phyloP scores from a whole-genome alignment of 805 yeast genomes.

The Maudiozyma bulderi region DNA sequence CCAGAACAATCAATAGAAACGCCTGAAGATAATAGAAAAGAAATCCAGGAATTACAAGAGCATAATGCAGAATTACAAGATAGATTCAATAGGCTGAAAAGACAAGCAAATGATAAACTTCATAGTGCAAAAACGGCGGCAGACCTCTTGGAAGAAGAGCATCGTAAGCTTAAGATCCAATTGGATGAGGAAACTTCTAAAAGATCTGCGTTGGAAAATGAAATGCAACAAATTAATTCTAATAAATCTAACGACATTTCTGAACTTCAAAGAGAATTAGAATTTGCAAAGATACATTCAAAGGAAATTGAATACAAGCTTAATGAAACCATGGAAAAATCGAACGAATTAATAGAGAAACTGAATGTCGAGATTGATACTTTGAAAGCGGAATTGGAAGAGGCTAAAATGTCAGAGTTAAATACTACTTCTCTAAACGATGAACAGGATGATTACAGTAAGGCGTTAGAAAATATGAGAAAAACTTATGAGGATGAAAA shows the following conservation, averaged over 20 bases:
- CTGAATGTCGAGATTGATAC: slow-evolving; percentile 8
- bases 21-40: slow-evolving; percentile 13
- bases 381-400: slow-evolving; percentile 15
- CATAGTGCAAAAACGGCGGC: slow-evolving; percentile 27
- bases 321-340: slow-evolving; percentile 5
- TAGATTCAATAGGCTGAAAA: slow-evolving; percentile 25
- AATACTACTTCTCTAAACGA: slow-evolving; percentile 11
- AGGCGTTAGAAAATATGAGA: slow-evolving; percentile 22
- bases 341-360: slow-evolving; percentile 5
- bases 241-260: not conserved
- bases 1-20: slow-evolving; percentile 20
- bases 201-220: not conserved
- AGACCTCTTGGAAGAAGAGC: slow-evolving; percentile 26
- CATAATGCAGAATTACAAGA: slow-evolving; percentile 28
- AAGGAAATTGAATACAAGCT: slow-evolving; percentile 12
- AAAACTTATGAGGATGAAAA: slow-evolving; percentile 24
- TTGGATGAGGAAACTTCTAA: slow-evolving; percentile 2
- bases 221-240: not conserved
- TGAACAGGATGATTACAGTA: slow-evolving; percentile 21
- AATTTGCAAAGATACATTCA: slow-evolving; percentile 12
- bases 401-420: slow-evolving; percentile 11
- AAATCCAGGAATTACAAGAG: slow-evolving; percentile 1
- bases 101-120: slow-evolving; percentile 29
- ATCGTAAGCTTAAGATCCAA: slow-evolving; percentile 28
- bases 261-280: slow-evolving; percentile 11